phyloP scores from a whole-genome alignment of 2,329 filamentous ascomycete genomes.

The Herpomyces periplanetae region DNA sequence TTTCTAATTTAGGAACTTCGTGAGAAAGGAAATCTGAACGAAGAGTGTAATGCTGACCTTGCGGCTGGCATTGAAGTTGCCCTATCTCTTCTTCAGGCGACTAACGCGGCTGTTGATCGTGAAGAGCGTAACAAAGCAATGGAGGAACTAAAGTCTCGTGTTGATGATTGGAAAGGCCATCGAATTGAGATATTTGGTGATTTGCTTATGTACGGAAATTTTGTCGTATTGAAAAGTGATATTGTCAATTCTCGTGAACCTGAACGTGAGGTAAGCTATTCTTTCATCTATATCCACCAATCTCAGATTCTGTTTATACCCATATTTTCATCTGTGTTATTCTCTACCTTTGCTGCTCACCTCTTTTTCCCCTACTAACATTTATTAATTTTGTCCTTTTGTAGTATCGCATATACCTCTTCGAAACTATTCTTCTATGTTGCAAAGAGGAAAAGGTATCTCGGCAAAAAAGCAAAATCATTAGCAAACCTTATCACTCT shows the following conservation, averaged over 20 bases:
- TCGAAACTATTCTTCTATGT: constrained; percentile 72
- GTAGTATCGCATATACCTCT: constrained; percentile 87
- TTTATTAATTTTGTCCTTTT: constrained; percentile 2
- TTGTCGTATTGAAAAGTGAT: constrained; percentile 46
- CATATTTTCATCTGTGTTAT: background rate
- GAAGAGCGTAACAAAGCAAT: constrained; percentile 51
- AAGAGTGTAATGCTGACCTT: constrained; percentile 28
- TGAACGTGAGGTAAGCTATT: constrained; percentile 35
- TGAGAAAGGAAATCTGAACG: constrained; percentile 39
- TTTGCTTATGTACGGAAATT: constrained; percentile 50
- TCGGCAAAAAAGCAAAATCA: constrained; percentile 28
- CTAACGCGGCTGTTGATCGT: constrained; percentile 62
- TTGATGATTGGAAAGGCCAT: constrained; percentile 92
- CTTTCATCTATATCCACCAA: constrained; percentile 3
- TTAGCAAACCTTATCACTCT: constrained; percentile 26
- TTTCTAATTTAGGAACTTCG: constrained; percentile 63
- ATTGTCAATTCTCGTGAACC: constrained; percentile 36
- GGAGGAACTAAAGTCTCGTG: constrained; percentile 34
- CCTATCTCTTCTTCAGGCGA: constrained; percentile 37
- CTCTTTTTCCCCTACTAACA: constrained; percentile 1
- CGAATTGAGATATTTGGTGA: constrained; percentile 66
- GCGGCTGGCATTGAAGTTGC: constrained; percentile 37
- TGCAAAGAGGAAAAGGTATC: constrained; percentile 74
- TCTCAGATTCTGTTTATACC: constrained; percentile 1
- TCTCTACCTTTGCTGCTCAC: background rate